Percentiles rank a stretch among this genome's conserved stretches.
Evolutionary conservation across 495 filamentous ascomycete species (phyloP).

Genomic region (Chaetomium fimeti): DNA sequence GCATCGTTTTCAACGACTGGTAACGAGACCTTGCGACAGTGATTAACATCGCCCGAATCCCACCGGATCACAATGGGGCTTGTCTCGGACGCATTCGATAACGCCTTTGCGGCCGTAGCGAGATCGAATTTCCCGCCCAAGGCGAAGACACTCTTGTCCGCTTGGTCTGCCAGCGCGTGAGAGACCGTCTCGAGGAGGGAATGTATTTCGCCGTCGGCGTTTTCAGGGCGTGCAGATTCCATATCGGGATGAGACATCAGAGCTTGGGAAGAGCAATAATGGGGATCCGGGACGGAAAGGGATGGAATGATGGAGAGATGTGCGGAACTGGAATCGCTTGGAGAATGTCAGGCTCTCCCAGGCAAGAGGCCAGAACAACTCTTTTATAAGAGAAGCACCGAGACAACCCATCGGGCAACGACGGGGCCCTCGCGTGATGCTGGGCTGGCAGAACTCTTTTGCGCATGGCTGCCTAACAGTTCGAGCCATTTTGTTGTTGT

Average conservation of each 20-base stretch:
- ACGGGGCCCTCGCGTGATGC: no score
- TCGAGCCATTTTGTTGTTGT: neutral
- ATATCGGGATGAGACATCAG: neutral
- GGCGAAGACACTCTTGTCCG: neutral
- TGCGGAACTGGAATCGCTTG: no score
- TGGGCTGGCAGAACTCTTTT: neutral
- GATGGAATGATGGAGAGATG: no score
- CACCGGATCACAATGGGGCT: neutral
- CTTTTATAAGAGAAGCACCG: no score
- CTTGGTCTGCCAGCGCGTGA: neutral
- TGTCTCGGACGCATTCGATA: neutral
- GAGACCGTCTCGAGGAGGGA: neutral
- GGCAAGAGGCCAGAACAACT: no score
- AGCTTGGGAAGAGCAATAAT: no score
- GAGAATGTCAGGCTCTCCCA: no score
- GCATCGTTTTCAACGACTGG: neutral
- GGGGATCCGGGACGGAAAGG: no score
- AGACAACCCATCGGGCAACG: neutral
- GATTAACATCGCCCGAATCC: neutral
- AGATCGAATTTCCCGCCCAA: neutral
- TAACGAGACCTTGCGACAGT: neutral
- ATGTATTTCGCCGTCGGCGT: neutral
- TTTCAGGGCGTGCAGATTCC: neutral
- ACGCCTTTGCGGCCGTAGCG: neutral
- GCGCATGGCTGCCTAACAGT: neutral